Conservation (phyloP, 495 filamentous ascomycete genomes). For the Cercophora newfieldiana region DNA sequence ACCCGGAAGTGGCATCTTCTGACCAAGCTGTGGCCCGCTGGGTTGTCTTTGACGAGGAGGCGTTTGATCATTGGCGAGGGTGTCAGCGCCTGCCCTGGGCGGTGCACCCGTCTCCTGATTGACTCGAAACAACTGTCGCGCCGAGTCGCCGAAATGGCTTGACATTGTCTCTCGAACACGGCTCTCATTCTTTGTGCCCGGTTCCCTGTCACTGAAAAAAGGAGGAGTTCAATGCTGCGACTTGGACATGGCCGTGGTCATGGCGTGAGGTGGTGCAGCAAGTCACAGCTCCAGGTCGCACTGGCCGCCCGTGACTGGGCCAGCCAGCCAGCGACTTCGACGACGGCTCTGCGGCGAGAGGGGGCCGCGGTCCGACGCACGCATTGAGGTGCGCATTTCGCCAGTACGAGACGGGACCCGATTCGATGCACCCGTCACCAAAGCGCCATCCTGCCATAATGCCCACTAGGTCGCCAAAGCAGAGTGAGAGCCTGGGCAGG, state of each 20-base stretch:
- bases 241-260: neutral
- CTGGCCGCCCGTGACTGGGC: neutral
- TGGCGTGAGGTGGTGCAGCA: neutral
- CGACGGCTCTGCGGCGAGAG: conserved; percentile 3
- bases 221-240: too few species aligned
- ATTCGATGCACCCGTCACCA: conserved; percentile 1
- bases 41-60: neutral
- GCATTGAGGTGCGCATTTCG: neutral
- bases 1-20: neutral
- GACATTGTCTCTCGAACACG: neutral
- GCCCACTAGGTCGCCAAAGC: neutral
- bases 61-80: conserved; percentile 7
- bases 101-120: neutral
- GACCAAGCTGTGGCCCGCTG: neutral
- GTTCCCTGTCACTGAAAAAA: neutral
- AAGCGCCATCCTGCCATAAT: conserved; percentile 1
- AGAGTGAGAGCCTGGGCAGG: too few species aligned
- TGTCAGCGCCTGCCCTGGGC: neutral
- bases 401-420: neutral
- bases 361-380: conserved; percentile 4
- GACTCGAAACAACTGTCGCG: conserved; percentile 2
- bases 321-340: neutral
- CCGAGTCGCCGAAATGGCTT: neutral
- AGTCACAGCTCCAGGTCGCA: neutral
- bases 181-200: neutral